phyloP scores from a whole-genome alignment of 345 rosid genomes.

The Citrus reticulata region DNA sequence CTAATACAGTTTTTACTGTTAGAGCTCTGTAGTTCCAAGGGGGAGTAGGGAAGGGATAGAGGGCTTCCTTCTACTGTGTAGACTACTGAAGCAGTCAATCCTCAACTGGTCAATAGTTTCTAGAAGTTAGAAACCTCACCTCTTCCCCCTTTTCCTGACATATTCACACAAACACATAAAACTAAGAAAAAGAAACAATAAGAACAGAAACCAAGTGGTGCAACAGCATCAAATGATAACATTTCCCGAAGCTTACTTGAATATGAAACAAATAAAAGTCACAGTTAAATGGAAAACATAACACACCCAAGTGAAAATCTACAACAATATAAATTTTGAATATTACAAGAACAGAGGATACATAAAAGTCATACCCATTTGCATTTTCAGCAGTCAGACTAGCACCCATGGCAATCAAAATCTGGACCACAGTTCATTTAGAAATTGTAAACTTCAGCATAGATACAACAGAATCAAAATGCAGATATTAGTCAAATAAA shows the following conservation, averaged over 20 bases:
- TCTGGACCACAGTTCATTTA: slow-evolving; percentile 37
- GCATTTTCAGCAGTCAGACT: slow-evolving; percentile 60
- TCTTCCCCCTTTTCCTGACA: not conserved
- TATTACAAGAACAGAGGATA: not conserved
- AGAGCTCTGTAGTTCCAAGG: not conserved
- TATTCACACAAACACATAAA: not conserved
- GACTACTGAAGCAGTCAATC: not conserved
- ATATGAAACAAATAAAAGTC: not conserved
- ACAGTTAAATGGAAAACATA: not conserved
- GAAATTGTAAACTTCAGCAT: slow-evolving; percentile 8
- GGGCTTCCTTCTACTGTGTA: not conserved
- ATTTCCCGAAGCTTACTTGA: not conserved
- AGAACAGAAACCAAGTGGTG: not conserved
- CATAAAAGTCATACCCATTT: slow-evolving; percentile 55
- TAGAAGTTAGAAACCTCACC: not conserved
- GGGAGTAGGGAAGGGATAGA: not conserved
- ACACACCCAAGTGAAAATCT: not conserved
- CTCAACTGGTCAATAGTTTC: not conserved
- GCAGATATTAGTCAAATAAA: slow-evolving; percentile 11
- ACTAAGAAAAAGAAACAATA: not conserved
- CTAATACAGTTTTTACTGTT: not conserved
- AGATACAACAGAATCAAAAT: slow-evolving; percentile 1
- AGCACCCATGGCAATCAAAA: slow-evolving; percentile 83
- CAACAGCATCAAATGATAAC: not conserved
- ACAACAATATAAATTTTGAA: not conserved